Conservation (phyloP, 345 rosid species). For the Brassica incana region DNA sequence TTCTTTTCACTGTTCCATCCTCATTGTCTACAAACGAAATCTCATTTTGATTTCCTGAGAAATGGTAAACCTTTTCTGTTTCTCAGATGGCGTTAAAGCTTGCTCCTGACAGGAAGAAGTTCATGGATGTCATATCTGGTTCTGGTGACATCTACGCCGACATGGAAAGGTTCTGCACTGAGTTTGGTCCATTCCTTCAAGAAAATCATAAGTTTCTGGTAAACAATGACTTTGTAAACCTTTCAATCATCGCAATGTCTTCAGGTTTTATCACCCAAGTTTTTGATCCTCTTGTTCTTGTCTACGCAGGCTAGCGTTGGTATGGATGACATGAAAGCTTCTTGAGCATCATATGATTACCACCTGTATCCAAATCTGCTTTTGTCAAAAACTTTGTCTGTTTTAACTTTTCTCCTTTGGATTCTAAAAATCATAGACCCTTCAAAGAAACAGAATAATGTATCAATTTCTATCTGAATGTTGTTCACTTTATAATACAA, state of each 20-base stretch:
- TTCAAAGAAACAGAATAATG: conserved; percentile 31
- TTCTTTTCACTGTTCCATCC: neutral
- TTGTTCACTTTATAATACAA: conserved; percentile 16
- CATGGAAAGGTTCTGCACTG: conserved; percentile 78
- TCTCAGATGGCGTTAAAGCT: conserved; percentile 89
- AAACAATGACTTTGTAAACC: conserved; percentile 25
- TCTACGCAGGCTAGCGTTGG: conserved; percentile 72
- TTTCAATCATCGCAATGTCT: neutral
- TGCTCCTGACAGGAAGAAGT: conserved; percentile 95
- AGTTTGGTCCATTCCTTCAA: conserved; percentile 76
- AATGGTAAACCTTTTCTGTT: neutral
- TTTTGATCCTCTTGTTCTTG: neutral
- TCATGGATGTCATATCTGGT: conserved; percentile 84
- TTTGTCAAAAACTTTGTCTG: conserved; percentile 6
- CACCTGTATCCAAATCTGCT: conserved; percentile 16
- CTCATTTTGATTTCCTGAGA: conserved; percentile 13
- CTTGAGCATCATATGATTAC: conserved; percentile 38
- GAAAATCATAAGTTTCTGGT: conserved; percentile 97
- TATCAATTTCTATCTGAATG: conserved; percentile 14
- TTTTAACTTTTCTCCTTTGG: conserved; percentile 3
- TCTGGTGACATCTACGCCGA: conserved; percentile 74
- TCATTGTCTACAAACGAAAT: neutral
- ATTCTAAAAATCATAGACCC: conserved; percentile 18
- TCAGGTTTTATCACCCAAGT: conserved; percentile 1
- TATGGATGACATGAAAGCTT: conserved; percentile 86